A percentile compares a stretch with the other conserved stretches of the same genome.
phyloP scores from a whole-genome alignment of 148 eudicot species.

The Rhododendron ovatum region DNA sequence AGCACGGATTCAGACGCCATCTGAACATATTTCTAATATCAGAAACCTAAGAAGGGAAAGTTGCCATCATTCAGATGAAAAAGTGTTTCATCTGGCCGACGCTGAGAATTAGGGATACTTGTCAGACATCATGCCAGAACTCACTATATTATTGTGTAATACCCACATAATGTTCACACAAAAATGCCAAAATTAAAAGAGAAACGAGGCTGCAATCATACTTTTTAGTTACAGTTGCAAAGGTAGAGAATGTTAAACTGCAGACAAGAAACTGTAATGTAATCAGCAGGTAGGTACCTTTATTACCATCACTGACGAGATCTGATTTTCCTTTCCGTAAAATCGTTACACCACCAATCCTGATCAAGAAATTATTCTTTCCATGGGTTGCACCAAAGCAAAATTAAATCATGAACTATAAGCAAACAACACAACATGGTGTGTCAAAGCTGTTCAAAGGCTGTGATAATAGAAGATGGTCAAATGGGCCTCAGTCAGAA shows the following conservation, averaged over 20 bases:
- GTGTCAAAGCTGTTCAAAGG: neutral
- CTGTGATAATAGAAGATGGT: neutral
- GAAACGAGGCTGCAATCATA: neutral
- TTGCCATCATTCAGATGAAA: neutral
- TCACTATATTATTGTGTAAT: neutral
- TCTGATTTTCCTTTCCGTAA: slow-evolving; percentile 84
- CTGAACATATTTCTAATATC: too few relatives aligned
- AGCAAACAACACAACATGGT: neutral
- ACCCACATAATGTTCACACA: neutral
- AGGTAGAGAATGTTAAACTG: neutral
- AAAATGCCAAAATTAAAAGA: neutral
- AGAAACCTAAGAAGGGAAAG: neutral
- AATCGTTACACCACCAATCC: slow-evolving; percentile 81
- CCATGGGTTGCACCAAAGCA: neutral
- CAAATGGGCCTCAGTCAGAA: neutral
- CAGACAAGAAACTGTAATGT: neutral
- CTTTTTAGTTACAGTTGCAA: neutral
- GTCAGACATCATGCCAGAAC: neutral
- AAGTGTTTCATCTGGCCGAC: neutral
- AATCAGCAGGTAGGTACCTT: slow-evolving; percentile 38
- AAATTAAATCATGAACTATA: neutral
- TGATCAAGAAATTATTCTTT: slow-evolving; percentile 26
- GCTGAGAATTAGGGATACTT: neutral
- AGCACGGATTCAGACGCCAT: neutral
- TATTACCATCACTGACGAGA: slow-evolving; percentile 73